Percentiles rank a stretch among this genome's conserved stretches.
Evolutionary conservation across 257 asterid species (phyloP).

Genomic region (Solanum peruvianum): DNA sequence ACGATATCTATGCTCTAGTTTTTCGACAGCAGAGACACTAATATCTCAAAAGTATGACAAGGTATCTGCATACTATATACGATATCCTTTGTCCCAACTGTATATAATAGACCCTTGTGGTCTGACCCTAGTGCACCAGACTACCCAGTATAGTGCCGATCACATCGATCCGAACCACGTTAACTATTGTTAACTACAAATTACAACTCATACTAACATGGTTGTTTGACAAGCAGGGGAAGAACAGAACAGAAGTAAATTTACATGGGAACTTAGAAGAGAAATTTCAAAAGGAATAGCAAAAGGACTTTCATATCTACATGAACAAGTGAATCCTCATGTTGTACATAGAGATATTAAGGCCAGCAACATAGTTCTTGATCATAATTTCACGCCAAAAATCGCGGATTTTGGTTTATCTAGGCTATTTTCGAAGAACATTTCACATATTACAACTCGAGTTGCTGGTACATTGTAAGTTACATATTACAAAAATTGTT

Average conservation of each 20-base stretch:
- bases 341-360: conserved; percentile 68
- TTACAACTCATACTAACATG: not conserved
- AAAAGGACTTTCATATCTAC: conserved; percentile 51
- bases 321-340: conserved; percentile 57
- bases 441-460: conserved; percentile 58
- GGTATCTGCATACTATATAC: too few species aligned
- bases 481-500: not conserved
- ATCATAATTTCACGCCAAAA: conserved; percentile 44
- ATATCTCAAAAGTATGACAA: too few species aligned
- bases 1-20: too few species aligned
- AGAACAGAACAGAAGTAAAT: conserved; percentile 36
- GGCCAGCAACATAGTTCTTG: conserved; percentile 63
- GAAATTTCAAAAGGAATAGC: conserved; percentile 50
- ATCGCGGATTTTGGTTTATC: conserved; percentile 73
- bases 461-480: conserved; percentile 86
- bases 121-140: not conserved
- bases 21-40: too few species aligned
- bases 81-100: too few species aligned
- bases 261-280: conserved; percentile 48
- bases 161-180: not conserved
- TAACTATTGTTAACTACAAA: not conserved
- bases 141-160: not conserved
- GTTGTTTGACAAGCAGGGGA: conserved; percentile 20
- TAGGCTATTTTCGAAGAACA: conserved; percentile 37
- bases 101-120: not conserved